Percentiles rank a stretch among this genome's conserved stretches.
Conservation (phyloP, 78 protist species). For the Dictyostelium capitatum region DNA sequence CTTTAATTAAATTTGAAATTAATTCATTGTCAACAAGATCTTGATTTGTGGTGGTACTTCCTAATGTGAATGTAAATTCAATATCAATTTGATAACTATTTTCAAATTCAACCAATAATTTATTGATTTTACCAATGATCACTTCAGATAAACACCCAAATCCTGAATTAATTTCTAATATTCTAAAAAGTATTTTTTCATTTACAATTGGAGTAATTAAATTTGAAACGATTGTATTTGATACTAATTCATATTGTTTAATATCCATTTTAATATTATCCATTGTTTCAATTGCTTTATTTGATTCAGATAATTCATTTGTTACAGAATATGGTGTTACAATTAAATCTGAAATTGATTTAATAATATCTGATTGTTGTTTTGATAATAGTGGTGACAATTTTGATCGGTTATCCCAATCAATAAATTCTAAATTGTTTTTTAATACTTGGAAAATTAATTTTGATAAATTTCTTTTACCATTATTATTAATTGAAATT, state of each 20-base stretch:
- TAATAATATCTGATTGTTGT: not conserved
- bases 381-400: not conserved
- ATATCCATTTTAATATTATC: too few relatives aligned
- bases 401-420: not conserved
- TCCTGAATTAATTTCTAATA: conserved; percentile 45
- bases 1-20: not conserved
- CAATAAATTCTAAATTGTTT: not conserved
- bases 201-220: not conserved
- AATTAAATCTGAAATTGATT: not conserved
- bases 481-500: not conserved
- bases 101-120: not conserved
- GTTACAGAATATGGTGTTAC: not conserved
- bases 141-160: not conserved
- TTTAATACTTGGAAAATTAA: not conserved
- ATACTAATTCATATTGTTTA: not conserved
- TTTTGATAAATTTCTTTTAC: not conserved
- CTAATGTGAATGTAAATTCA: conserved; percentile 29
- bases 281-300: not conserved
- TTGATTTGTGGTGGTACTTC: not conserved
- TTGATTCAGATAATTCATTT: not conserved
- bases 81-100: conserved; percentile 1
- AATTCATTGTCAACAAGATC: not conserved
- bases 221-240: not conserved
- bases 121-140: not conserved
- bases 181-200: not conserved